Evolutionary conservation across 495 filamentous ascomycete species (phyloP).

Genomic region (Penicillium paxilli): DNA sequence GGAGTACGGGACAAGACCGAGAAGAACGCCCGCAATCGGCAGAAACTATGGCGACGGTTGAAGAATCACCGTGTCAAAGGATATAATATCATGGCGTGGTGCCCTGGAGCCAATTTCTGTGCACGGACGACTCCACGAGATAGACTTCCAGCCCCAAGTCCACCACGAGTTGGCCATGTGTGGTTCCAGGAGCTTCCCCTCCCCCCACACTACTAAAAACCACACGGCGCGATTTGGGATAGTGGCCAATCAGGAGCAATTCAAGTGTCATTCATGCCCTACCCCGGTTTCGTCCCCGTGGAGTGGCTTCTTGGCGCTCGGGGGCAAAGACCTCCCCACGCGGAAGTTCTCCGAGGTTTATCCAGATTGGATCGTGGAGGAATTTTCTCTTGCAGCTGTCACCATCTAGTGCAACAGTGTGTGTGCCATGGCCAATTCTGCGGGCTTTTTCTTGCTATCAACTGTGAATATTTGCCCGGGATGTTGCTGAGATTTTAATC

Average conservation of each 20-base stretch:
- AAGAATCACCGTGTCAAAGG: neutral
- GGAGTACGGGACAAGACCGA: neutral
- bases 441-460: neutral
- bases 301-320: neutral
- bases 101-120: neutral
- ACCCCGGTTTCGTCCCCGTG: conserved; percentile 8
- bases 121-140: neutral
- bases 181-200: neutral
- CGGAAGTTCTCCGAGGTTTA: conserved; percentile 1
- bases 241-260: conserved; percentile 2
- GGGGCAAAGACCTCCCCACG: neutral
- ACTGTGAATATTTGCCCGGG: neutral
- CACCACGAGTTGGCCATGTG: neutral
- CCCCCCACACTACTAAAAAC: conserved; percentile 12
- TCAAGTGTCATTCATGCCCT: neutral
- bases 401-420: neutral
- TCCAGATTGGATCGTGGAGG: neutral
- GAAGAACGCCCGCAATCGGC: conserved; percentile 3
- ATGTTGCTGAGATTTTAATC: neutral
- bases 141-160: neutral
- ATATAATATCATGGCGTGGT: neutral
- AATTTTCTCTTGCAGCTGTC: neutral
- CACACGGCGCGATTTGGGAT: neutral
- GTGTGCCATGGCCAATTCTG: neutral
- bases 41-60: neutral